phyloP scores from a whole-genome alignment of 495 filamentous ascomycete genomes.

The Geoglossum glabrum region DNA sequence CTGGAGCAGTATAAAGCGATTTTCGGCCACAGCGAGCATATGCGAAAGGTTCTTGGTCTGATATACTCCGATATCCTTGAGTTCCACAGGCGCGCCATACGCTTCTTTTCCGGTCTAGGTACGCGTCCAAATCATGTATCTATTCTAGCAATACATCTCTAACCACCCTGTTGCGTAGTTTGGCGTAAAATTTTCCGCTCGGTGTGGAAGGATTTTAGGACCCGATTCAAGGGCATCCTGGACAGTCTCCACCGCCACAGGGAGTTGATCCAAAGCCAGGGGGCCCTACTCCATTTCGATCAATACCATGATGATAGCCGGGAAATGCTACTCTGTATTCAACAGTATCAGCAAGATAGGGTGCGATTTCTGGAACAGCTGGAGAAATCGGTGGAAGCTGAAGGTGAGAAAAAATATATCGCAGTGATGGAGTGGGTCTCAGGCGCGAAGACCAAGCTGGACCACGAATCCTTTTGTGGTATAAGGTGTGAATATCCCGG shows the following conservation, averaged over 20 bases:
- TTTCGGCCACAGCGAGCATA: constrained; percentile 13
- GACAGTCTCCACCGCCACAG: constrained; percentile 20
- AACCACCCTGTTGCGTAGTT: constrained; percentile 10
- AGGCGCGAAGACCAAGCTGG: background rate
- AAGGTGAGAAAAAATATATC: background rate
- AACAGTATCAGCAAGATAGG: constrained; percentile 9
- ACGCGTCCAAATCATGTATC: background rate
- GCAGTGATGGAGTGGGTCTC: background rate
- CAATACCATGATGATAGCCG: constrained; percentile 9
- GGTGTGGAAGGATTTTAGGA: constrained; percentile 23
- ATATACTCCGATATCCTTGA: constrained; percentile 27
- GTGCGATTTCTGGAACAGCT: background rate
- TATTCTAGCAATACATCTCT: background rate
- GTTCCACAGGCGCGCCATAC: constrained; percentile 21
- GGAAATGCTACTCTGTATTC: constrained; percentile 4
- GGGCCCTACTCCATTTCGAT: constrained; percentile 13
- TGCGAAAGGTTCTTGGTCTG: constrained; percentile 15
- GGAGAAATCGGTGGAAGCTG: background rate
- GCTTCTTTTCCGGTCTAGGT: constrained; percentile 13
- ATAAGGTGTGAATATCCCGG: background rate
- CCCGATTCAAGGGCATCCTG: constrained; percentile 17
- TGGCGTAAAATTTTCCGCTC: constrained; percentile 18
- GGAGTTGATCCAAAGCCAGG: constrained; percentile 18
- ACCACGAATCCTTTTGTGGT: background rate
- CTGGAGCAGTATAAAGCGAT: constrained; percentile 17